These are phyloP conservation scores for Coffea humblotiana DNA, from an alignment of 305 asterid species.

Conservation along the genomic window DNA sequence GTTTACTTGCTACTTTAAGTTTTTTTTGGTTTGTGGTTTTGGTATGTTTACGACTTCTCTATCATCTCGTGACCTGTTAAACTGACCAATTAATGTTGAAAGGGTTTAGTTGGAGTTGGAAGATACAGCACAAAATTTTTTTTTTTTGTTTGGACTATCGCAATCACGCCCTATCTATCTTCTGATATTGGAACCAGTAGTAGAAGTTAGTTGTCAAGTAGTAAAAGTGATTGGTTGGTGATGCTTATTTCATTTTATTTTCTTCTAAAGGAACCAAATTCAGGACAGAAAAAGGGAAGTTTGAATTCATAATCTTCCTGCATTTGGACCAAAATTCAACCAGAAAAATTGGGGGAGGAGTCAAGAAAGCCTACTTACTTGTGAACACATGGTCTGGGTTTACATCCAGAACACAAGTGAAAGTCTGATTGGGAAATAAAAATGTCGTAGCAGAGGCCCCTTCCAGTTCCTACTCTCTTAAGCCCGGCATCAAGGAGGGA, in stretches of 20 bases:
- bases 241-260: not conserved
- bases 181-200: not conserved
- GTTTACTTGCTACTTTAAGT: not conserved
- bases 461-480: not conserved
- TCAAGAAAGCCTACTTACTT: too few species aligned
- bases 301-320: not conserved
- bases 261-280: not conserved
- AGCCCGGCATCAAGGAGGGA: not conserved
- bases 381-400: constrained; percentile 11
- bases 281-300: too few species aligned
- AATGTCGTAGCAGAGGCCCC: too few species aligned
- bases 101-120: constrained; percentile 29
- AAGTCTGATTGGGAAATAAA: not conserved
- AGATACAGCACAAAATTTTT: too few species aligned
- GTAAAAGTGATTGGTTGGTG: constrained; percentile 10
- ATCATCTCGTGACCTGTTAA: constrained; percentile 53
- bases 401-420: not conserved
- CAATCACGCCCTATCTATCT: too few species aligned
- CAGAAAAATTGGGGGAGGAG: too few species aligned
- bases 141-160: too few species aligned
- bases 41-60: constrained; percentile 35
- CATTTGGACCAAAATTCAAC: not conserved
- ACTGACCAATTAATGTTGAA: constrained; percentile 26
- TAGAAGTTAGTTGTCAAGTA: not conserved
- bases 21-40: constrained; percentile 43